Conservation (phyloP, 768 basidiomycete genomes). For the Mycena olivaceomarginata region DNA sequence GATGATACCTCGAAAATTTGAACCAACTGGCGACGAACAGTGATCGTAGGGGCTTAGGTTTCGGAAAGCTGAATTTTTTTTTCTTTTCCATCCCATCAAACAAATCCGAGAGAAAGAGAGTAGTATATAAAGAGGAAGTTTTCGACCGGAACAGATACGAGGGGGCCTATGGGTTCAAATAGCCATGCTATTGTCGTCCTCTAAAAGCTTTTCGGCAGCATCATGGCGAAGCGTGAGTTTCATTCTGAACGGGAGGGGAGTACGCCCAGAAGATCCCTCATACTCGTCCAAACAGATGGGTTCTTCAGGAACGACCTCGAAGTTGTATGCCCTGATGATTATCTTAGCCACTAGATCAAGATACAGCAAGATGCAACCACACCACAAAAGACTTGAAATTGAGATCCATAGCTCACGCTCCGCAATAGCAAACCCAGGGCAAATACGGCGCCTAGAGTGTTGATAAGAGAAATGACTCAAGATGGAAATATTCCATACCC, state of each 20-base stretch:
- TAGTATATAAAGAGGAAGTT: neutral
- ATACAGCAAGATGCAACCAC: neutral
- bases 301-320: slow-evolving; percentile 52
- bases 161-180: slow-evolving; percentile 1
- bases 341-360: neutral
- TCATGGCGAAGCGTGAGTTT: slow-evolving; percentile 19
- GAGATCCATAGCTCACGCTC: slow-evolving; percentile 60
- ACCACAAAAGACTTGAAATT: slow-evolving; percentile 58
- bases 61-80: neutral
- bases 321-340: slow-evolving; percentile 48
- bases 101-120: neutral
- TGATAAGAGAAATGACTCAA: neutral
- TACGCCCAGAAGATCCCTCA: slow-evolving; percentile 58
- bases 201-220: slow-evolving; percentile 12
- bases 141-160: neutral
- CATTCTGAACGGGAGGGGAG: slow-evolving; percentile 56
- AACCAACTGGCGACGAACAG: neutral
- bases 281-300: slow-evolving; percentile 61
- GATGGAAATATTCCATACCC: slow-evolving; percentile 50
- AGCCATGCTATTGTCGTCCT: slow-evolving; percentile 5
- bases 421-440: slow-evolving; percentile 58
- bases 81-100: neutral
- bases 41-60: neutral
- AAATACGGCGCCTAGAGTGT: slow-evolving; percentile 53
- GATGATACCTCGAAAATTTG: neutral